Evolutionary conservation across 148 eudicot genomes (phyloP).

Genomic region (Rhododendron vialii): DNA sequence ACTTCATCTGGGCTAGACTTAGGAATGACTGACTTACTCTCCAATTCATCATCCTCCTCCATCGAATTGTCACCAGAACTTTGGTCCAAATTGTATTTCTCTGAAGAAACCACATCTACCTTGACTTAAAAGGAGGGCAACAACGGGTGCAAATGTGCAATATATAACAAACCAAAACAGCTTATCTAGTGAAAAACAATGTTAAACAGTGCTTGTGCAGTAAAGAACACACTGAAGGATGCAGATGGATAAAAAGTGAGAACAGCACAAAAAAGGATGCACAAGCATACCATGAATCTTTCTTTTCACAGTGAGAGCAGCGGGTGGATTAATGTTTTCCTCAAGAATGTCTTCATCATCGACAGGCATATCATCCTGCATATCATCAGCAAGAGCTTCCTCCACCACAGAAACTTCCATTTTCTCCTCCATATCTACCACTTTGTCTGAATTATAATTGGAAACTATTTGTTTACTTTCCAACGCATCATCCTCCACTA

Average conservation of each 20-base stretch:
- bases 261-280: background rate
- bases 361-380: conserved; percentile 37
- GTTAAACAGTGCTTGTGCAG: background rate
- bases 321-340: conserved; percentile 34
- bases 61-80: conserved; percentile 71
- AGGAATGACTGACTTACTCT: conserved; percentile 60
- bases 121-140: conserved; percentile 13
- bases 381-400: conserved; percentile 39
- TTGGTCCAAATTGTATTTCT: conserved; percentile 64
- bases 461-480: conserved; percentile 70
- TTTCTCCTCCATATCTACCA: conserved; percentile 43
- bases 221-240: background rate
- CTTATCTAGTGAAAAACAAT: background rate
- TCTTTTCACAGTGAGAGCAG: conserved; percentile 59
- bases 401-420: conserved; percentile 30
- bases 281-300: conserved; percentile 62
- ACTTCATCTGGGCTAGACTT: conserved; percentile 38
- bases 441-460: conserved; percentile 36
- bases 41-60: conserved; percentile 60
- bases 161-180: background rate
- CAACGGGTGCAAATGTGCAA: background rate
- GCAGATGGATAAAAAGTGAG: background rate
- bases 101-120: conserved; percentile 57
- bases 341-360: conserved; percentile 26
- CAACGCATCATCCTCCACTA: conserved; percentile 65